phyloP scores from a whole-genome alignment of 176 grass and related monocot species.

The Oryza longistaminata region DNA sequence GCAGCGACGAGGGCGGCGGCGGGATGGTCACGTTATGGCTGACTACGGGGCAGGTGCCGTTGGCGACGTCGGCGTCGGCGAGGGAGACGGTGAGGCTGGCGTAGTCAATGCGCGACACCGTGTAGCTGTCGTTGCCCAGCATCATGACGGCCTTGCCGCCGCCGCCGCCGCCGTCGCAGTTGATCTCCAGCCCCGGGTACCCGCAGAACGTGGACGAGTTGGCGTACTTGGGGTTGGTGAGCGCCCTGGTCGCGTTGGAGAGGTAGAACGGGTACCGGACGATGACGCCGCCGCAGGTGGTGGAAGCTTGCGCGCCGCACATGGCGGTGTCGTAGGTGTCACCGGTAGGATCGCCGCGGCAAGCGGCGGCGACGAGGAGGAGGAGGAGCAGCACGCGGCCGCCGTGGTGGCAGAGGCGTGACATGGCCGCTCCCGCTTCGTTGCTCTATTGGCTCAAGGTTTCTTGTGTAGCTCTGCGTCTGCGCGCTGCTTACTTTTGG shows the following conservation, averaged over 20 bases:
- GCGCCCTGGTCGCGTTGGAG: not conserved
- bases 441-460: not conserved
- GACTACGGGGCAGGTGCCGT: constrained; percentile 18
- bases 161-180: constrained; percentile 16
- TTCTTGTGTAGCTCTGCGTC: not conserved
- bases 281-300: constrained; percentile 43
- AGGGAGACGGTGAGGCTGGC: constrained; percentile 31
- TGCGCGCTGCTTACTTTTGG: not conserved
- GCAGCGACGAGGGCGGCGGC: not conserved
- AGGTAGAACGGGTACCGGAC: constrained; percentile 58
- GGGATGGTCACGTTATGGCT: constrained; percentile 49
- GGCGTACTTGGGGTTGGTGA: not conserved
- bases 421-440: not conserved
- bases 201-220: constrained; percentile 35
- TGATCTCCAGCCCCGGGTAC: constrained; percentile 37
- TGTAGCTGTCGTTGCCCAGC: constrained; percentile 15
- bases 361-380: not conserved
- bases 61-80: not conserved
- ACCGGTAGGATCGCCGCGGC: not conserved
- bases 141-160: constrained; percentile 1
- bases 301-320: constrained; percentile 15
- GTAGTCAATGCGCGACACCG: constrained; percentile 40
- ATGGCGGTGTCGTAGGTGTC: not conserved
- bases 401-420: not conserved
- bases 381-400: not conserved